These are phyloP conservation scores for Curvularia sp. DNA, from an alignment of 2,329 filamentous ascomycete genomes.

Conservation along the genomic window DNA sequence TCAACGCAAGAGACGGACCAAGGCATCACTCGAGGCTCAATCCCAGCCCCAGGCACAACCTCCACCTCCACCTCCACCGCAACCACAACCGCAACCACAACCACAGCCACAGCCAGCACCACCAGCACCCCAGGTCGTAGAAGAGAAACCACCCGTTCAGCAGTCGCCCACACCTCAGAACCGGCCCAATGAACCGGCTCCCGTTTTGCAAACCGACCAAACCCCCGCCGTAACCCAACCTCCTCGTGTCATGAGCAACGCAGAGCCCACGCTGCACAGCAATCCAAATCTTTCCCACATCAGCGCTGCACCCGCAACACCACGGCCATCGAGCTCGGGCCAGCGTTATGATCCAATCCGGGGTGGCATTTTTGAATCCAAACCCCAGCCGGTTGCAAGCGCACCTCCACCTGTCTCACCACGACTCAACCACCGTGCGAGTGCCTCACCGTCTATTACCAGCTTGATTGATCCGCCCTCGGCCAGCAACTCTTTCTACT, in stretches of 20 bases:
- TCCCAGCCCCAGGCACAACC: conserved; percentile 19
- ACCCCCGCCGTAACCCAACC: conserved; percentile 34
- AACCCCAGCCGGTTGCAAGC: conserved; percentile 53
- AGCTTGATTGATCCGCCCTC: conserved; percentile 80
- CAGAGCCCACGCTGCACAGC: conserved; percentile 46
- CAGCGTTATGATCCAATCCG: conserved; percentile 91
- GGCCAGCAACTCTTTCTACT: conserved; percentile 48
- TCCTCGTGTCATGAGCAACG: conserved; percentile 49
- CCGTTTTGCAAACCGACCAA: conserved; percentile 37
- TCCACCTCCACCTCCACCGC: conserved; percentile 25
- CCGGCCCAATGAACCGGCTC: conserved; percentile 37
- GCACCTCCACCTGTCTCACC: conserved; percentile 57
- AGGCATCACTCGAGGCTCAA: conserved; percentile 48
- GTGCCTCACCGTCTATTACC: conserved; percentile 88
- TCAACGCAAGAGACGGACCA: conserved; percentile 59
- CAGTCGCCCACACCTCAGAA: conserved; percentile 39
- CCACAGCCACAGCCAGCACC: conserved; percentile 37
- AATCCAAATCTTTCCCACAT: conserved; percentile 49
- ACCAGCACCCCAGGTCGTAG: conserved; percentile 32
- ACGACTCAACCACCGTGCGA: conserved; percentile 73
- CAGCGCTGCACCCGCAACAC: conserved; percentile 57
- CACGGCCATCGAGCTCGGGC: conserved; percentile 69
- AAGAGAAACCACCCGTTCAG: conserved; percentile 36
- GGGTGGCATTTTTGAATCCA: conserved; percentile 60
- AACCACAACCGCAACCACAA: not conserved